phyloP scores from a whole-genome alignment of 2,329 filamentous ascomycete genomes.

The Pyricularia grisea region DNA sequence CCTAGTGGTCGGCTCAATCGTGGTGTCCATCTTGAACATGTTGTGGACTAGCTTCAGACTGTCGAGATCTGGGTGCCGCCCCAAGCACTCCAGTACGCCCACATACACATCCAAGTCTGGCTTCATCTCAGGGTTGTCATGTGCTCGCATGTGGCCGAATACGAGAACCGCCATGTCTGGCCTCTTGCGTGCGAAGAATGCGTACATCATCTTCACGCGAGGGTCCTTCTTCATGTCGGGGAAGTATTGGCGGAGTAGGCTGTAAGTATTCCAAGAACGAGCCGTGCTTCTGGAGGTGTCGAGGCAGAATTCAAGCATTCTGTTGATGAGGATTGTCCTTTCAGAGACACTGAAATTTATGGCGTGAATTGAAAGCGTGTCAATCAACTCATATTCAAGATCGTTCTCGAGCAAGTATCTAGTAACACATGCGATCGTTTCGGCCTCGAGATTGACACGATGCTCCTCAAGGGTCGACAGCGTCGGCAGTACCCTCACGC shows the following conservation, averaged over 20 bases:
- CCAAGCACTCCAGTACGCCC: conserved; percentile 67
- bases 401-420: conserved; percentile 65
- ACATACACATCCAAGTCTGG: conserved; percentile 71
- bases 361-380: conserved; percentile 69
- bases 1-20: conserved; percentile 64
- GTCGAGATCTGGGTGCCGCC: conserved; percentile 37
- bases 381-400: conserved; percentile 70
- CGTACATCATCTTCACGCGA: conserved; percentile 67
- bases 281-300: conserved; percentile 53
- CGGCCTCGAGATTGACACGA: conserved; percentile 58
- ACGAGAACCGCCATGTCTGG: conserved; percentile 79
- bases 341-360: conserved; percentile 62
- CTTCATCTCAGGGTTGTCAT: conserved; percentile 50
- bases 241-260: conserved; percentile 57
- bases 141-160: conserved; percentile 89
- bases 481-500: conserved; percentile 63
- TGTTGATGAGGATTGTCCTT: conserved; percentile 54
- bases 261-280: conserved; percentile 54
- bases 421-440: conserved; percentile 66
- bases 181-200: conserved; percentile 68
- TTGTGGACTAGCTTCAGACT: conserved; percentile 74
- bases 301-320: conserved; percentile 59
- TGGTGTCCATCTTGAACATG: conserved; percentile 87
- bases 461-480: conserved; percentile 64
- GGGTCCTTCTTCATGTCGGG: conserved; percentile 54